phyloP scores from a whole-genome alignment of 257 asterid genomes.

The Prunella vulgaris region DNA sequence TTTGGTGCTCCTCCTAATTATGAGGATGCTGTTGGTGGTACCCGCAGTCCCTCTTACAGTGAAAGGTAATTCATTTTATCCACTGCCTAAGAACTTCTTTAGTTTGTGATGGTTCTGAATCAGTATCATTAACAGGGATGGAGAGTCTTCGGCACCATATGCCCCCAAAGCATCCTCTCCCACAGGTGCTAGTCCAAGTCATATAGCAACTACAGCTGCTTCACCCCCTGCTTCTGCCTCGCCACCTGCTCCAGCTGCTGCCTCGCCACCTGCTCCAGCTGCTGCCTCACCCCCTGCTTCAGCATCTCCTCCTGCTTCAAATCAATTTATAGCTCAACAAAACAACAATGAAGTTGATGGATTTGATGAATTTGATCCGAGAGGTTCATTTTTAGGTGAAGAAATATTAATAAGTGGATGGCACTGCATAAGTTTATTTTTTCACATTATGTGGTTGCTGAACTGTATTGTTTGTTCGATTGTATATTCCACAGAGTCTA shows the following conservation, averaged over 20 bases:
- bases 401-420: conserved; percentile 13
- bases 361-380: conserved; percentile 96
- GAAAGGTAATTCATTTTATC: conserved; percentile 48
- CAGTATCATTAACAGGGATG: conserved; percentile 47
- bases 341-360: conserved; percentile 43
- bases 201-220: conserved; percentile 32
- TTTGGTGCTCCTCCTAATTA: conserved; percentile 79
- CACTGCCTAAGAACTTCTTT: conserved; percentile 14
- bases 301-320: conserved; percentile 39
- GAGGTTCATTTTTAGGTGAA: conserved; percentile 77
- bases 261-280: conserved; percentile 43
- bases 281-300: conserved; percentile 58
- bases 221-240: conserved; percentile 17
- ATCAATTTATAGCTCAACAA: conserved; percentile 38
- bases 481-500: conserved; percentile 10
- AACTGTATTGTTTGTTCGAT: background rate
- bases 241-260: conserved; percentile 41
- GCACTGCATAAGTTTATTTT: conserved; percentile 4
- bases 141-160: conserved; percentile 54
- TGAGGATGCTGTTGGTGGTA: conserved; percentile 69
- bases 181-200: conserved; percentile 47
- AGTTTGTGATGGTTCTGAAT: conserved; percentile 25
- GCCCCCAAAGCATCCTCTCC: conserved; percentile 64
- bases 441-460: background rate
- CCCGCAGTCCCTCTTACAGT: conserved; percentile 65